A percentile compares a stretch with the other conserved stretches of the same genome.
Evolutionary conservation across 2,329 filamentous ascomycete species (phyloP).

Genomic region (Aschersonia sp.): DNA sequence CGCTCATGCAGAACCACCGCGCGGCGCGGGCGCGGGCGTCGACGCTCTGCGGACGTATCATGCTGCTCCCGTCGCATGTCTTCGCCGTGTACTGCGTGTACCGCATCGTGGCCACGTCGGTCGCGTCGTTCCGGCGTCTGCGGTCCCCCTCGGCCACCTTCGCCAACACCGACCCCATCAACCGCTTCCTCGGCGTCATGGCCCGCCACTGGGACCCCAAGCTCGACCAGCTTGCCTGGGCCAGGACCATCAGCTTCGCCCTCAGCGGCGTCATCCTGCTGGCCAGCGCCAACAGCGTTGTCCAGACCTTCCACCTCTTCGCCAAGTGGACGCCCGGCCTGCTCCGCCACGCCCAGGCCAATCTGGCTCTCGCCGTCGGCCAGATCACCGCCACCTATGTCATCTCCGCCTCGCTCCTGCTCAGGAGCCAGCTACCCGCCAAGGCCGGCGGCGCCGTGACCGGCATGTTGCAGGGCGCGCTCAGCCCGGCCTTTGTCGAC

Average conservation of each 20-base stretch:
- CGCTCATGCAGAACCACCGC: conserved; percentile 46
- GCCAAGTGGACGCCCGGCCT: conserved; percentile 58
- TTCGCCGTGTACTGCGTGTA: conserved; percentile 80
- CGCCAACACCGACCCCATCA: conserved; percentile 67
- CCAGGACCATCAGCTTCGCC: conserved; percentile 71
- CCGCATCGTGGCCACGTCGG: conserved; percentile 57
- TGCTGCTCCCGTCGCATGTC: conserved; percentile 46
- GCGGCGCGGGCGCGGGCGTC: conserved; percentile 51
- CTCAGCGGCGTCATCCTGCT: conserved; percentile 72
- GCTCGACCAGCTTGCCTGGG: conserved; percentile 71
- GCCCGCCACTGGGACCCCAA: conserved; percentile 75
- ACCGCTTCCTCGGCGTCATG: conserved; percentile 64
- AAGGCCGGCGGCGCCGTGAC: conserved; percentile 67
- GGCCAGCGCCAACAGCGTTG: conserved; percentile 65
- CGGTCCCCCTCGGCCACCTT: conserved; percentile 31
- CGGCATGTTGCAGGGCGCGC: conserved; percentile 61
- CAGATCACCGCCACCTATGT: conserved; percentile 79
- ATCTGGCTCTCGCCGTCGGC: conserved; percentile 63
- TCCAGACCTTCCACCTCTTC: conserved; percentile 78
- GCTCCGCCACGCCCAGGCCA: conserved; percentile 61
- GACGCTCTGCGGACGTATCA: conserved; percentile 49
- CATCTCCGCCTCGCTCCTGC: conserved; percentile 62
- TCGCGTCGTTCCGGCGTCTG: conserved; percentile 51
- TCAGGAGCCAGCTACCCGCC: conserved; percentile 63
- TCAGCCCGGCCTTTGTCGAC: conserved; percentile 46